Evolutionary conservation across 495 filamentous ascomycete species (phyloP).

Genomic region (Glarea lozoyensis): DNA sequence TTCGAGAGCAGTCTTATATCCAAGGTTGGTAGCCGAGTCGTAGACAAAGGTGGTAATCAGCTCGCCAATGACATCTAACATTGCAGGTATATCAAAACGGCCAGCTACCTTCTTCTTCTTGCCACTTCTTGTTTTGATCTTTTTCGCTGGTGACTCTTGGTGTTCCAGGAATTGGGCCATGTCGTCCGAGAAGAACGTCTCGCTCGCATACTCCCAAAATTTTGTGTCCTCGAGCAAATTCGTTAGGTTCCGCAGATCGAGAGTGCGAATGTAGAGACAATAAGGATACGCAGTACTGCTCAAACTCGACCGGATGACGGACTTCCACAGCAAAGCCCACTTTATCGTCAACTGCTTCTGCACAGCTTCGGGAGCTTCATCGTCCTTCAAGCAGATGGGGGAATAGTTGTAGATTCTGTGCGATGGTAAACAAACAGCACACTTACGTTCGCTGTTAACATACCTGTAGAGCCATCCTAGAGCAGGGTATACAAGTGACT

Average conservation of each 20-base stretch:
- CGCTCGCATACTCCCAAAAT: slow-evolving; percentile 28
- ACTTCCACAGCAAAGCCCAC: slow-evolving; percentile 59
- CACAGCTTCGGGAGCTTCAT: too few species aligned
- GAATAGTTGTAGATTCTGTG: slow-evolving; percentile 13
- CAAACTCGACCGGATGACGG: slow-evolving; percentile 58
- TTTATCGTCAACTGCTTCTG: slow-evolving; percentile 28
- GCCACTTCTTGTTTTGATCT: slow-evolving; percentile 12
- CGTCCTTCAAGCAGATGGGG: not conserved
- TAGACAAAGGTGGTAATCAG: slow-evolving; percentile 25
- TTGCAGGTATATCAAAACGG: slow-evolving; percentile 12
- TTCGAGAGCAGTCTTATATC: slow-evolving; percentile 34
- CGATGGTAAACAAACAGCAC: not conserved
- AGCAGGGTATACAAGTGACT: slow-evolving; percentile 44
- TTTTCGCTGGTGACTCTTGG: slow-evolving; percentile 14
- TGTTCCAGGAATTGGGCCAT: slow-evolving; percentile 28
- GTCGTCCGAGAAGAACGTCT: slow-evolving; percentile 41
- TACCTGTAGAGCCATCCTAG: slow-evolving; percentile 57
- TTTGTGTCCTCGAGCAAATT: slow-evolving; percentile 46
- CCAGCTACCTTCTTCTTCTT: slow-evolving; percentile 5
- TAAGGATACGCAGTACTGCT: slow-evolving; percentile 59
- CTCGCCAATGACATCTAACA: slow-evolving; percentile 18
- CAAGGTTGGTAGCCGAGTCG: slow-evolving; percentile 22
- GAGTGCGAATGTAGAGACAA: slow-evolving; percentile 52
- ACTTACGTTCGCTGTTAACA: not conserved
- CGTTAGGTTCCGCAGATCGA: slow-evolving; percentile 53